Percentiles rank a stretch among this genome's conserved stretches.
These are phyloP conservation scores for Xylariomycetidae sp. DNA, from an alignment of 2,329 filamentous ascomycete genomes.

Conservation along the genomic window DNA sequence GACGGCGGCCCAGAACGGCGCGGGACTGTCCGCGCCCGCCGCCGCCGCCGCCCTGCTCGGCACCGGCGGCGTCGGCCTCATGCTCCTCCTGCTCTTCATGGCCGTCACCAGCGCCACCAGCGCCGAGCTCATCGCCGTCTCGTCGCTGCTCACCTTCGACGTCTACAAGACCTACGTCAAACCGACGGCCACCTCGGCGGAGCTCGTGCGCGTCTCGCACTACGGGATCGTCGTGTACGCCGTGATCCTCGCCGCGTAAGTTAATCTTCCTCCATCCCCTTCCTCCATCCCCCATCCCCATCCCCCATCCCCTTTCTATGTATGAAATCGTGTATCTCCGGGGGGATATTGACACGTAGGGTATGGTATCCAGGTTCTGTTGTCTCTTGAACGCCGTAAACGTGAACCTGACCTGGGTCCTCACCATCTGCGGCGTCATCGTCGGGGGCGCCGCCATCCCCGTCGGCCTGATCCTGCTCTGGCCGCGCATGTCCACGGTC, in stretches of 20 bases:
- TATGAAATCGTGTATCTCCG: too few relatives aligned
- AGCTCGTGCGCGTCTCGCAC: slow-evolving; percentile 29
- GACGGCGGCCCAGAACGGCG: slow-evolving; percentile 23
- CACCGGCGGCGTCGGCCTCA: slow-evolving; percentile 27
- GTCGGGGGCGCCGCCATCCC: slow-evolving; percentile 34
- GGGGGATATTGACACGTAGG: neutral
- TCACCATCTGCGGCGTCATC: slow-evolving; percentile 34
- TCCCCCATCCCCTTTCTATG: neutral
- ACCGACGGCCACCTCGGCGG: slow-evolving; percentile 22
- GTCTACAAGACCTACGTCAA: slow-evolving; percentile 35
- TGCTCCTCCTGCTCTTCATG: slow-evolving; percentile 42
- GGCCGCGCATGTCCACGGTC: slow-evolving; percentile 32
- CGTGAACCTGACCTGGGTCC: slow-evolving; percentile 34
- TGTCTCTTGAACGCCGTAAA: slow-evolving; percentile 32
- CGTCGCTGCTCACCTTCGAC: slow-evolving; percentile 34
- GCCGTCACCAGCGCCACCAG: slow-evolving; percentile 38
- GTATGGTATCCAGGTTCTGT: slow-evolving; percentile 16
- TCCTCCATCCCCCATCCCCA: neutral
- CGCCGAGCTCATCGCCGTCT: slow-evolving; percentile 38
- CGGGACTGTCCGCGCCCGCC: slow-evolving; percentile 27
- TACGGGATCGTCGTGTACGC: slow-evolving; percentile 29
- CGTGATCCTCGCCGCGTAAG: slow-evolving; percentile 24
- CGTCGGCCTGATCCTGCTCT: slow-evolving; percentile 32
- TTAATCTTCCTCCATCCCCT: too few relatives aligned
- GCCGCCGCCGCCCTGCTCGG: slow-evolving; percentile 31